Conservation (phyloP, 2,329 filamentous ascomycete genomes). For the Colletotrichum ledebouriae region DNA sequence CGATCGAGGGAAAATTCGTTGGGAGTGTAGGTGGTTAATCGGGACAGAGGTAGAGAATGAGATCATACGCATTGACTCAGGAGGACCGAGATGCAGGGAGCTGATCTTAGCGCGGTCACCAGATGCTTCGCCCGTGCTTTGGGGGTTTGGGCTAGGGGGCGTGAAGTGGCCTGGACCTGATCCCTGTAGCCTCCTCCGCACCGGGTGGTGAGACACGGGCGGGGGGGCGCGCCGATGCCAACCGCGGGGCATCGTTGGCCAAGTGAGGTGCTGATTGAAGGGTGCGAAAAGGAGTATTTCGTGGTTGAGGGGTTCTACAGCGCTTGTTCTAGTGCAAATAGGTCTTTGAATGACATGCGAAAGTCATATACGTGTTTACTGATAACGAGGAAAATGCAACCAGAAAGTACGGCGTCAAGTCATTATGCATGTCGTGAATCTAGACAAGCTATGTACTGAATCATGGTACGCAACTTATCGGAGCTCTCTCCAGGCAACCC, state of each 20-base stretch:
- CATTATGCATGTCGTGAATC: constrained; percentile 22
- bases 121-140: constrained; percentile 23
- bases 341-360: not conserved
- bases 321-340: not conserved
- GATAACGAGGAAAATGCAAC: not conserved
- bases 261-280: not conserved
- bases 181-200: constrained; percentile 17
- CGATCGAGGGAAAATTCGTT: constrained; percentile 8
- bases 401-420: constrained; percentile 13
- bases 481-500: not conserved
- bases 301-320: not conserved
- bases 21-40: not conserved
- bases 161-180: not conserved
- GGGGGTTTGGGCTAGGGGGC: not conserved
- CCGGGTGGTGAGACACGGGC: constrained; percentile 23
- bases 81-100: constrained; percentile 4
- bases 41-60: constrained; percentile 28
- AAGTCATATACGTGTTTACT: not conserved
- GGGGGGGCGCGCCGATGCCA: constrained; percentile 28
- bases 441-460: constrained; percentile 24
- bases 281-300: not conserved
- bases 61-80: constrained; percentile 35
- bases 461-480: constrained; percentile 19
- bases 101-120: constrained; percentile 11
- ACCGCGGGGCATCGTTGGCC: constrained; percentile 16